Evolutionary conservation across 2,329 filamentous ascomycete species (phyloP).

Genomic region (Ceratocystis cacaofunesta): DNA sequence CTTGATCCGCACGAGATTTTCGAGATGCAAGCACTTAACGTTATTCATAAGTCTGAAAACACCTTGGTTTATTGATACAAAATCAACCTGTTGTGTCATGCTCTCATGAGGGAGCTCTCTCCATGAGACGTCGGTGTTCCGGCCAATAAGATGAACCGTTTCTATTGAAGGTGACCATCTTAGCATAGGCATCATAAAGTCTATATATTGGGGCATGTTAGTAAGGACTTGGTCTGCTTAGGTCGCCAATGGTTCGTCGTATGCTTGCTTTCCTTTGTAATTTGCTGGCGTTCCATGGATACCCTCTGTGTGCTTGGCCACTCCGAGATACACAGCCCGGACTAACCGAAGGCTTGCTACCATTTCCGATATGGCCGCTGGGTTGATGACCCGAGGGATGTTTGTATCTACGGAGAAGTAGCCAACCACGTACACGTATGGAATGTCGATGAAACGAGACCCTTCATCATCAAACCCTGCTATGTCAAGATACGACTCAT

Average conservation of each 20-base stretch:
- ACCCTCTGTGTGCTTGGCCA: conserved; percentile 16
- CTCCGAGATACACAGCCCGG: conserved; percentile 16
- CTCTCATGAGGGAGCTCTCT: conserved; percentile 19
- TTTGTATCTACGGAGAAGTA: conserved; percentile 18
- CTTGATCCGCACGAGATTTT: conserved; percentile 18
- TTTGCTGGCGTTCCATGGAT: not conserved
- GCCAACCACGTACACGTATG: conserved; percentile 25
- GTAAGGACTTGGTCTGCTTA: not conserved
- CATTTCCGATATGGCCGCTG: conserved; percentile 19
- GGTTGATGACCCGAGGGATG: conserved; percentile 18
- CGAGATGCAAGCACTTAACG: conserved; percentile 17
- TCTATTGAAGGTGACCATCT: conserved; percentile 19
- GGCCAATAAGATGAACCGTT: conserved; percentile 16
- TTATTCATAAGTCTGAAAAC: conserved; percentile 17
- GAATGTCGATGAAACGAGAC: conserved; percentile 38
- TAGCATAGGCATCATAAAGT: conserved; percentile 17
- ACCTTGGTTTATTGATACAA: conserved; percentile 15
- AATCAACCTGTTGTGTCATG: conserved; percentile 18
- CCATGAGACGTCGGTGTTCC: conserved; percentile 19
- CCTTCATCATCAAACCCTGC: conserved; percentile 50
- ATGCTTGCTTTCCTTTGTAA: conserved; percentile 1
- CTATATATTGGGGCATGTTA: conserved; percentile 5
- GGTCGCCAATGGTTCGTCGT: not conserved
- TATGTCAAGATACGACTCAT: conserved; percentile 47
- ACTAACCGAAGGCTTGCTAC: conserved; percentile 18